Evolutionary conservation across 1,284 basidiomycete genomes (phyloP).

Genomic region (Melampsora abietis-canadensis): DNA sequence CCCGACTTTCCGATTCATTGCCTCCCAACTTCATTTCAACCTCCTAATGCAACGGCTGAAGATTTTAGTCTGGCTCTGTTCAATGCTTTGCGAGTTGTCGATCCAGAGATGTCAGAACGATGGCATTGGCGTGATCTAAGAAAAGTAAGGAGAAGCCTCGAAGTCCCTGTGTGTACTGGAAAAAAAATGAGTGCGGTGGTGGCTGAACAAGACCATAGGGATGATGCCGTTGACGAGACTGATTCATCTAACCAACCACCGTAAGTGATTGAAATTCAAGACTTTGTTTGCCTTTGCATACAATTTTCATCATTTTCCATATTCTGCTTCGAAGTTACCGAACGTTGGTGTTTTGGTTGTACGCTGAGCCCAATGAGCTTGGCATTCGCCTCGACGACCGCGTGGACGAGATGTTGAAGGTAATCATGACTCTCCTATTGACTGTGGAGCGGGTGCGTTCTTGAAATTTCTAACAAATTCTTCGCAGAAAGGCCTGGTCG

Average conservation of each 20-base stretch:
- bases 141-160: conserved; percentile 77
- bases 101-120: conserved; percentile 69
- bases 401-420: conserved; percentile 85
- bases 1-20: conserved; percentile 16
- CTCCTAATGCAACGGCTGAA: conserved; percentile 52
- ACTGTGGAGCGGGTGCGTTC: not conserved
- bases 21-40: conserved; percentile 49
- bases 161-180: conserved; percentile 72
- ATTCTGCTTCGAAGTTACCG: conserved; percentile 54
- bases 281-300: not conserved
- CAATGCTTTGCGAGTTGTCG: conserved; percentile 66
- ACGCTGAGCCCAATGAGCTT: conserved; percentile 67
- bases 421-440: conserved; percentile 53
- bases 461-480: not conserved
- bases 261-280: not conserved
- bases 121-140: conserved; percentile 96
- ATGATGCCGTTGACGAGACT: conserved; percentile 38
- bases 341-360: conserved; percentile 87
- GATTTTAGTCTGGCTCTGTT: conserved; percentile 64
- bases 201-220: conserved; percentile 57
- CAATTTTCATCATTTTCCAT: not conserved
- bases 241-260: not conserved
- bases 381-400: conserved; percentile 70
- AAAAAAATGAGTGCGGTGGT: conserved; percentile 68
- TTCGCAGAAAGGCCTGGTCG: conserved; percentile 69